These are phyloP conservation scores for Papiliotrema fonsecae DNA, from an alignment of 1,284 basidiomycete genomes.

Conservation along the genomic window DNA sequence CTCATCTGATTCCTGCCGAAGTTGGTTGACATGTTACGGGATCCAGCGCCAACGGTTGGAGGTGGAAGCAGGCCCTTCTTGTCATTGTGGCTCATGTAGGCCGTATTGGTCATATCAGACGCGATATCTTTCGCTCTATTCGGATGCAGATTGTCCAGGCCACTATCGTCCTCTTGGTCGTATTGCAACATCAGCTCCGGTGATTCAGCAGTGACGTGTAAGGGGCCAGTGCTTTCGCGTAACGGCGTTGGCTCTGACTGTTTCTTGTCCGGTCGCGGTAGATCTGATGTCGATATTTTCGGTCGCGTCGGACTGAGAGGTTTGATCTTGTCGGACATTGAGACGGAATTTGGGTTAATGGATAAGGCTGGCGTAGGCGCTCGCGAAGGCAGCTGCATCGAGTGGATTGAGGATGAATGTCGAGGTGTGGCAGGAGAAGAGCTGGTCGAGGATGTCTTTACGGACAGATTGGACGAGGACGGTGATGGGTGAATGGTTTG, in stretches of 20 bases:
- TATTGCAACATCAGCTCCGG: not conserved
- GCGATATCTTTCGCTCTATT: not conserved
- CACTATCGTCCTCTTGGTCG: not conserved
- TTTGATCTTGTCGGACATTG: not conserved
- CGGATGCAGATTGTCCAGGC: not conserved
- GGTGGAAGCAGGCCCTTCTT: too few relatives aligned
- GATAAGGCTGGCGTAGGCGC: too few relatives aligned
- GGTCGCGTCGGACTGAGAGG: not conserved
- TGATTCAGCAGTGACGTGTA: not conserved
- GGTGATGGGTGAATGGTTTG: slow-evolving; percentile 8
- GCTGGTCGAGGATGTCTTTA: slow-evolving; percentile 12
- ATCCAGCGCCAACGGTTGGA: too few relatives aligned
- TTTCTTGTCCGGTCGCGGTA: slow-evolving; percentile 12
- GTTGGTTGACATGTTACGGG: not conserved
- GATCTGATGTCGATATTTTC: not conserved
- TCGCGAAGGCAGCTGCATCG: not conserved
- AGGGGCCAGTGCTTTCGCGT: slow-evolving; percentile 8
- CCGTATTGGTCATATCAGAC: too few relatives aligned
- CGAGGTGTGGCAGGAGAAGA: slow-evolving; percentile 8
- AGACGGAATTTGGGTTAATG: not conserved
- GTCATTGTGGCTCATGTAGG: too few relatives aligned
- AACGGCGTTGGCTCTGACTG: slow-evolving; percentile 26
- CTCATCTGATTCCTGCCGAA: too few relatives aligned
- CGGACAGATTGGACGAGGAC: slow-evolving; percentile 15
- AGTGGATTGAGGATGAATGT: slow-evolving; percentile 1